phyloP scores from a whole-genome alignment of 2,329 filamentous ascomycete genomes.

The Alternaria sp. region DNA sequence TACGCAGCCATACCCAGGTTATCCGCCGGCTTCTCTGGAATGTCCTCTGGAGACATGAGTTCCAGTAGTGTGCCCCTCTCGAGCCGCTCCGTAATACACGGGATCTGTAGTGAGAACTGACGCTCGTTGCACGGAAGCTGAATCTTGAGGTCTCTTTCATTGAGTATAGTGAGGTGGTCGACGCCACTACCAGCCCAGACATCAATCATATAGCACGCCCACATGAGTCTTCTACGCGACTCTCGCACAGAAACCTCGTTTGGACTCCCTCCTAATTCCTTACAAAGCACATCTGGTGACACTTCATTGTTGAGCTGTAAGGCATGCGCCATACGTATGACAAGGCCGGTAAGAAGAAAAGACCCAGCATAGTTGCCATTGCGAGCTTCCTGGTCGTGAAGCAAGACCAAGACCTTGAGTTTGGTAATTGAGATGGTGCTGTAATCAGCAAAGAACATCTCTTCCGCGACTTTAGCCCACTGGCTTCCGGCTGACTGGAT shows the following conservation, averaged over 20 bases:
- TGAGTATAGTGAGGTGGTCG: slow-evolving; percentile 42
- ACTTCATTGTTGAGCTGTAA: slow-evolving; percentile 42
- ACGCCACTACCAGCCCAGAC: slow-evolving; percentile 45
- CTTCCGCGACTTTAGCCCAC: slow-evolving; percentile 41
- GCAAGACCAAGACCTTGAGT: slow-evolving; percentile 38
- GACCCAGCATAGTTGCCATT: slow-evolving; percentile 42
- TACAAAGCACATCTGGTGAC: slow-evolving; percentile 34
- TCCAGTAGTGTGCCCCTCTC: slow-evolving; percentile 34
- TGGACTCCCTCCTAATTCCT: slow-evolving; percentile 29
- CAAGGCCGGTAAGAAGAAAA: slow-evolving; percentile 40
- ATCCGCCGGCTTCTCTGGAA: slow-evolving; percentile 37
- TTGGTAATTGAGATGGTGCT: slow-evolving; percentile 42
- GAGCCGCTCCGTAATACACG: slow-evolving; percentile 36
- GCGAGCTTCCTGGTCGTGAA: slow-evolving; percentile 42
- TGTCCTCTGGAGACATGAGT: slow-evolving; percentile 28
- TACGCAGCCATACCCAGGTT: slow-evolving; percentile 43
- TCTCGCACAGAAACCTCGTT: slow-evolving; percentile 41
- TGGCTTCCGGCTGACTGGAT: slow-evolving; percentile 41
- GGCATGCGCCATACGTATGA: slow-evolving; percentile 42
- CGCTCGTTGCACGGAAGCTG: slow-evolving; percentile 44
- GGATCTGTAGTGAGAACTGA: slow-evolving; percentile 40
- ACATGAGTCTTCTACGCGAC: slow-evolving; percentile 41
- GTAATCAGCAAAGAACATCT: slow-evolving; percentile 44
- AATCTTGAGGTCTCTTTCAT: slow-evolving; percentile 42
- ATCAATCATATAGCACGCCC: slow-evolving; percentile 45